Conservation (phyloP, 306 rosid genomes). For the Cicer bijugum region DNA sequence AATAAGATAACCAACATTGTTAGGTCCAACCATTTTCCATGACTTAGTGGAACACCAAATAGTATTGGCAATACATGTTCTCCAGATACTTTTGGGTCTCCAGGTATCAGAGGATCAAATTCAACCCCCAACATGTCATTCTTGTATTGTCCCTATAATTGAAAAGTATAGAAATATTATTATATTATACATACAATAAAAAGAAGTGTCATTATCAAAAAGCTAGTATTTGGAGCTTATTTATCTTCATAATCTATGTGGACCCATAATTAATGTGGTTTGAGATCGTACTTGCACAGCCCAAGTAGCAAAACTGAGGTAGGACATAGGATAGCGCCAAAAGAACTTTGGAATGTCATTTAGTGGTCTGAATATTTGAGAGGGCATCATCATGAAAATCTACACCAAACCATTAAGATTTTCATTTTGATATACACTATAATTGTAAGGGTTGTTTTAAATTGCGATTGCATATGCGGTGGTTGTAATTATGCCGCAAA, state of each 20-base stretch:
- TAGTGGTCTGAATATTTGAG: slow-evolving; percentile 47
- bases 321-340: slow-evolving; percentile 69
- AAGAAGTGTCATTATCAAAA: background rate
- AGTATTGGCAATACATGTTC: slow-evolving; percentile 26
- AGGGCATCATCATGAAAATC: slow-evolving; percentile 63
- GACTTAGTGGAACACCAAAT: slow-evolving; percentile 44
- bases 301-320: slow-evolving; percentile 58
- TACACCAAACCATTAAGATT: slow-evolving; percentile 19
- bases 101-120: slow-evolving; percentile 49
- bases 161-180: background rate
- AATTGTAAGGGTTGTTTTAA: too few species aligned
- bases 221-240: too few species aligned
- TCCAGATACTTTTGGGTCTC: slow-evolving; percentile 51
- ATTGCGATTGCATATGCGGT: too few species aligned
- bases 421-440: too few species aligned
- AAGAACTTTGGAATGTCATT: slow-evolving; percentile 56
- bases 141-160: slow-evolving; percentile 57
- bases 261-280: too few species aligned
- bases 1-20: slow-evolving; percentile 45
- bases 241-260: too few species aligned
- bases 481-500: too few species aligned
- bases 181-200: background rate
- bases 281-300: slow-evolving; percentile 49
- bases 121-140: slow-evolving; percentile 63
- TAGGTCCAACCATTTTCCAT: slow-evolving; percentile 60